These are phyloP conservation scores for Amesomyces nigricolor DNA, from an alignment of 2,329 filamentous ascomycete species.

Conservation along the genomic window DNA sequence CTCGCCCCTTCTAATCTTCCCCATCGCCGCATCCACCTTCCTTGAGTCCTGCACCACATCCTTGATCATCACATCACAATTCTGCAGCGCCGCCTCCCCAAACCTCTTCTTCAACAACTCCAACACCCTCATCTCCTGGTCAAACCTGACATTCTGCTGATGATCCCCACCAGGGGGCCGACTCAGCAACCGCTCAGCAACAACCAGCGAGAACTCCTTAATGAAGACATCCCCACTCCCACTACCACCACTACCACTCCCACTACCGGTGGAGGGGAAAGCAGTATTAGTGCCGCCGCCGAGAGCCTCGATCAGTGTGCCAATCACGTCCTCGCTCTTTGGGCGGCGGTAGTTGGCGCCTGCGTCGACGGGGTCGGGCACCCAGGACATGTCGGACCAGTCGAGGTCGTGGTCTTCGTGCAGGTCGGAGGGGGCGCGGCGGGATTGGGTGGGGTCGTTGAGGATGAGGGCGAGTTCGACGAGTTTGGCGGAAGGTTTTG, in stretches of 20 bases:
- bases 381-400: conserved; percentile 90
- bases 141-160: conserved; percentile 52
- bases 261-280: too few relatives aligned
- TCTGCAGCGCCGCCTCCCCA: conserved; percentile 78
- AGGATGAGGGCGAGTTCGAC: conserved; percentile 64
- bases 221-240: conserved; percentile 80
- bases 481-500: conserved; percentile 40
- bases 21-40: conserved; percentile 63
- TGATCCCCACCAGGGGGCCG: conserved; percentile 23
- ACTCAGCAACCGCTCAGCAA: conserved; percentile 73
- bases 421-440: conserved; percentile 38
- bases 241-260: too few relatives aligned
- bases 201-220: conserved; percentile 82
- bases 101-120: conserved; percentile 84
- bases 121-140: conserved; percentile 76
- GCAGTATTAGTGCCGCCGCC: conserved; percentile 39
- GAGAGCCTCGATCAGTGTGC: conserved; percentile 80
- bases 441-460: conserved; percentile 52
- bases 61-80: conserved; percentile 94
- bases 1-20: conserved; percentile 36
- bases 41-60: conserved; percentile 85
- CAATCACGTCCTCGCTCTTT: conserved; percentile 82
- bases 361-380: conserved; percentile 87
- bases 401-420: conserved; percentile 65
- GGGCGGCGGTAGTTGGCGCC: conserved; percentile 87